These are phyloP conservation scores for Ogataea nakhonphanomensis DNA, from an alignment of 805 yeast genomes.

Conservation along the genomic window DNA sequence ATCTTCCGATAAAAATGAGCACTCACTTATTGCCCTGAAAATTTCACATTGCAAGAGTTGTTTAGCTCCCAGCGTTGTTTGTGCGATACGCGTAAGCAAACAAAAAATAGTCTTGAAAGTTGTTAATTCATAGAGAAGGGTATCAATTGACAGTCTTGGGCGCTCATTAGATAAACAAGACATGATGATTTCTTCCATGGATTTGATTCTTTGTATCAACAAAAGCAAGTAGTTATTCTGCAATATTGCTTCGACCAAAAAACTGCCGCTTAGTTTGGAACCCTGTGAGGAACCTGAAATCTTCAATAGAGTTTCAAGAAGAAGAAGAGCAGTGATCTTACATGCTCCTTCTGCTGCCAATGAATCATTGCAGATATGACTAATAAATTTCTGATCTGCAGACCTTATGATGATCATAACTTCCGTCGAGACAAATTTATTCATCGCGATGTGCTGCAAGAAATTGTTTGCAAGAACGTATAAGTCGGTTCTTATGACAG, in stretches of 20 bases:
- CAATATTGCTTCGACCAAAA: conserved; percentile 57
- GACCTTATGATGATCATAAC: conserved; percentile 54
- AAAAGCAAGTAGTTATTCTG: conserved; percentile 63
- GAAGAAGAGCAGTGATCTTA: conserved; percentile 69
- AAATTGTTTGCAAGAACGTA: conserved; percentile 71
- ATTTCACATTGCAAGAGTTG: conserved; percentile 72
- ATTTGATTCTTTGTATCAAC: conserved; percentile 62
- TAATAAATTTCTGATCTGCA: conserved; percentile 57
- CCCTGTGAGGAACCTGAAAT: conserved; percentile 48
- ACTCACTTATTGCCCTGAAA: conserved; percentile 55
- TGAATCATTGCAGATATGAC: conserved; percentile 71
- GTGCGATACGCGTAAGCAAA: conserved; percentile 70
- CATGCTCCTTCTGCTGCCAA: conserved; percentile 74
- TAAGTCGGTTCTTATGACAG: conserved; percentile 70
- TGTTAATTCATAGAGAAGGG: conserved; percentile 68
- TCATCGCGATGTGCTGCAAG: conserved; percentile 46
- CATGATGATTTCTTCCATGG: conserved; percentile 61
- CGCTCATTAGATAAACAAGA: conserved; percentile 30
- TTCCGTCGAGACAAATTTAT: conserved; percentile 42
- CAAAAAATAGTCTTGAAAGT: conserved; percentile 70
- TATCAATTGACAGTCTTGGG: conserved; percentile 44
- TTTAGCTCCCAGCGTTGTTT: conserved; percentile 72
- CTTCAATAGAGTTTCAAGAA: conserved; percentile 50
- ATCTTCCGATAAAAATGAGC: conserved; percentile 60
- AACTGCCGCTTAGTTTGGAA: conserved; percentile 48